Conservation (phyloP, 495 filamentous ascomycete genomes). For the Penicillium silybi region DNA sequence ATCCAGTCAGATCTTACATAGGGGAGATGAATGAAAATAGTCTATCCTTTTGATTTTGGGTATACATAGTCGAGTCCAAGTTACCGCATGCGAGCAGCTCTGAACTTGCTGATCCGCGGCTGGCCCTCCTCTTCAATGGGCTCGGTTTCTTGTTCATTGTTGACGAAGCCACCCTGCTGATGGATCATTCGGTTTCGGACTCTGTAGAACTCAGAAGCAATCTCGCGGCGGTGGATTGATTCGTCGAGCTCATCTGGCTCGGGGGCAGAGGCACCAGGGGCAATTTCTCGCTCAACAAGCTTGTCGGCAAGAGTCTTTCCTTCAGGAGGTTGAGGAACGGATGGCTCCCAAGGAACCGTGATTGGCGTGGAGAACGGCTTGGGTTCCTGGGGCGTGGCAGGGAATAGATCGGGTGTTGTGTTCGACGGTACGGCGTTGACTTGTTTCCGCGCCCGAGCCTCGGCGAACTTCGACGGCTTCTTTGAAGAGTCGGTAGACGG, state of each 20-base stretch:
- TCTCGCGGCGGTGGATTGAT: constrained; percentile 65
- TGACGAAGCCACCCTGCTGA: constrained; percentile 70
- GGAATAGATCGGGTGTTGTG: constrained; percentile 34
- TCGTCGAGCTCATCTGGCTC: constrained; percentile 75
- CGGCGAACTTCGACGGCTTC: constrained; percentile 9
- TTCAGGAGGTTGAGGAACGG: constrained; percentile 44
- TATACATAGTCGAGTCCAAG: constrained; percentile 2
- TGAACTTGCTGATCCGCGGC: constrained; percentile 81
- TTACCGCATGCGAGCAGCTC: constrained; percentile 65
- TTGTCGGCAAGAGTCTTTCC: constrained; percentile 53
- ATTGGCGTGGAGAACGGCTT: constrained; percentile 48
- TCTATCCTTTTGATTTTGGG: constrained; percentile 4
- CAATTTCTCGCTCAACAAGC: constrained; percentile 58
- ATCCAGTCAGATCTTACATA: not conserved
- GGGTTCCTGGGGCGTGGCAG: constrained; percentile 39
- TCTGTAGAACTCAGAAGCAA: constrained; percentile 74
- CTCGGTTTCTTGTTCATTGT: constrained; percentile 53
- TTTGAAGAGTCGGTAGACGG: constrained; percentile 6
- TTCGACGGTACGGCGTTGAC: constrained; percentile 17
- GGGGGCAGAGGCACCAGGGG: constrained; percentile 28
- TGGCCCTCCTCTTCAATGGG: constrained; percentile 59
- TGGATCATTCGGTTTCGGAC: constrained; percentile 76
- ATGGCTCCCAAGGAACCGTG: constrained; percentile 24
- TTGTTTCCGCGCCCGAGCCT: constrained; percentile 16
- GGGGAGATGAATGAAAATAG: not conserved